Percentiles rank a stretch among this genome's conserved stretches.
These are phyloP conservation scores for Jacaranda copaia DNA, from an alignment of 257 asterid genomes.

Conservation along the genomic window DNA sequence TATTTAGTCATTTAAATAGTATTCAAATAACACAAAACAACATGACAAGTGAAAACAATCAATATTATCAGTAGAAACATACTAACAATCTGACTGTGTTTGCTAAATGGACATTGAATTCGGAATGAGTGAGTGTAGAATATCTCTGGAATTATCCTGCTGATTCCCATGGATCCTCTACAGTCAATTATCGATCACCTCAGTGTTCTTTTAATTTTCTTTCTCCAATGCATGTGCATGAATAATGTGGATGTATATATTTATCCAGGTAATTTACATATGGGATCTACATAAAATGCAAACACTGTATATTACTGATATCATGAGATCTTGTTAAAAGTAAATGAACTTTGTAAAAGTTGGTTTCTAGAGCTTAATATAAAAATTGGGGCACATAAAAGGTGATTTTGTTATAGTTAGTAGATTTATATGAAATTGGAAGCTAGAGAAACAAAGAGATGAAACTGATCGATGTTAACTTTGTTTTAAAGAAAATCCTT, in stretches of 20 bases:
- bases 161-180: too few relatives aligned
- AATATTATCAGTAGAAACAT: background rate
- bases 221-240: too few relatives aligned
- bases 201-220: too few relatives aligned
- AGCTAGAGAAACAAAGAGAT: background rate
- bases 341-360: background rate
- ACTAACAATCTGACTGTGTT: background rate
- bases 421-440: background rate
- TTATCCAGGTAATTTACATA: too few relatives aligned
- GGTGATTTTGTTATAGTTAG: background rate
- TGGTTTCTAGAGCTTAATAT: background rate
- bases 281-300: too few relatives aligned
- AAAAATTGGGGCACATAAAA: background rate
- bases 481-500: background rate
- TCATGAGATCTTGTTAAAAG: background rate
- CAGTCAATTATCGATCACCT: too few relatives aligned
- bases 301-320: background rate
- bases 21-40: background rate
- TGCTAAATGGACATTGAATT: background rate
- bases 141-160: too few relatives aligned
- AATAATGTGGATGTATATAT: background rate
- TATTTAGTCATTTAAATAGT: slow-evolving; percentile 1
- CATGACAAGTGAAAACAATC: background rate
- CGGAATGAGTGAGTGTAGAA: background rate
- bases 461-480: background rate